These are phyloP conservation scores for Ophiostoma pallidulum DNA, from an alignment of 2,329 filamentous ascomycete species.

Conservation along the genomic window DNA sequence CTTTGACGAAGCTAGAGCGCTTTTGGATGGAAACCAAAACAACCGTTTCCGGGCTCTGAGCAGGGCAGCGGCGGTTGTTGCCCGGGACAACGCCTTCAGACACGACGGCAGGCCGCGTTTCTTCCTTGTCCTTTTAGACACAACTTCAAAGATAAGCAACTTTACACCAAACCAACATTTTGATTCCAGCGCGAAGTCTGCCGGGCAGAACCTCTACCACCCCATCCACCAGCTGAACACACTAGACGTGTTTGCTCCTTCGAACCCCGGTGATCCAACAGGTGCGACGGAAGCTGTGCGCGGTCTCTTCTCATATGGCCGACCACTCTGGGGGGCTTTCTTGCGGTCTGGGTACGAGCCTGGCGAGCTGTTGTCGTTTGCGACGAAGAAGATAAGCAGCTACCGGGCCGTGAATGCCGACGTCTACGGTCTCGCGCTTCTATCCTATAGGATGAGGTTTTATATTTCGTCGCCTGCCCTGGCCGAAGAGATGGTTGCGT, in stretches of 20 bases:
- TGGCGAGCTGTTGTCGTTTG: neutral
- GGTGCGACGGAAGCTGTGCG: neutral
- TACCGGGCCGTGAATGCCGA: too few species aligned
- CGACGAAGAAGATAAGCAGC: too few species aligned
- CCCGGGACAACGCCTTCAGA: neutral
- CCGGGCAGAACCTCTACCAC: neutral
- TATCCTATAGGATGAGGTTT: neutral
- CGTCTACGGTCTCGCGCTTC: too few species aligned
- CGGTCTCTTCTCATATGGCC: neutral
- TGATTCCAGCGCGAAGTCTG: neutral
- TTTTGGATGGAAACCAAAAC: neutral
- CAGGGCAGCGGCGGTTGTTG: too few species aligned
- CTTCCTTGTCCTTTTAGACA: neutral
- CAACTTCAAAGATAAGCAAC: slow-evolving; percentile 1
- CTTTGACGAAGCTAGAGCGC: neutral
- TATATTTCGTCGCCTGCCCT: neutral
- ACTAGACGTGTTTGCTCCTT: neutral
- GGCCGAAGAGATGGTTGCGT: neutral
- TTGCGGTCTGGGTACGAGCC: neutral
- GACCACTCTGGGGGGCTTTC: neutral
- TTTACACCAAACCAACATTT: neutral
- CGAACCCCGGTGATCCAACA: neutral
- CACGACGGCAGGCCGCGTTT: neutral
- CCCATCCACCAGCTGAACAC: neutral
- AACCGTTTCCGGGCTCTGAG: too few species aligned